Evolutionary conservation across 2,329 filamentous ascomycete species (phyloP).

Genomic region (Tolypocladium ophioglossoides): DNA sequence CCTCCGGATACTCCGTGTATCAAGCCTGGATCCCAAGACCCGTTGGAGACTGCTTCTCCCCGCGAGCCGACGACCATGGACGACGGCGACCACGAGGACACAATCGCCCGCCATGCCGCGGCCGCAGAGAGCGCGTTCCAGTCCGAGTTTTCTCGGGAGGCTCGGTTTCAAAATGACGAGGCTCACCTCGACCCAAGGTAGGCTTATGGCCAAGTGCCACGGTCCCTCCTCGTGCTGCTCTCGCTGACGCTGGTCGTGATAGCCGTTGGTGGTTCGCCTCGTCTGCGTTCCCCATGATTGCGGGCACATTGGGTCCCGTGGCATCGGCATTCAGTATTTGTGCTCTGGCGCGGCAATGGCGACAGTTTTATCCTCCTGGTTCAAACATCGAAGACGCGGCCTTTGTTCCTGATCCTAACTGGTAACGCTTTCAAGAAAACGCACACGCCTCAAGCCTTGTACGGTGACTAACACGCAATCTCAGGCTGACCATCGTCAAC

Average conservation of each 20-base stretch:
- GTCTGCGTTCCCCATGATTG: constrained; percentile 63
- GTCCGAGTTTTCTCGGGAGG: constrained; percentile 4
- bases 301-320: constrained; percentile 74
- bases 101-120: constrained; percentile 23
- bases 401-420: constrained; percentile 57
- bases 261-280: constrained; percentile 56
- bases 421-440: constrained; percentile 32
- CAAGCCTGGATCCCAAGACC: background rate
- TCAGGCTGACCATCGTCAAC: constrained; percentile 63
- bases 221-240: background rate
- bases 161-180: constrained; percentile 25
- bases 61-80: constrained; percentile 22
- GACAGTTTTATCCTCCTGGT: constrained; percentile 41
- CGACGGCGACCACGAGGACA: constrained; percentile 26
- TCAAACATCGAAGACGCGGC: constrained; percentile 35
- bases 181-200: constrained; percentile 35
- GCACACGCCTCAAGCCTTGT: background rate
- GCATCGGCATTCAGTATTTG: constrained; percentile 84
- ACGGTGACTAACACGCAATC: background rate
- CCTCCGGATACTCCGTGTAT: background rate
- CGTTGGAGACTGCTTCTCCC: background rate
- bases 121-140: constrained; percentile 14
- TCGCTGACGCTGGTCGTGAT: background rate
- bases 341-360: constrained; percentile 73
- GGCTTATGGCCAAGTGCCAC: constrained; percentile 2